These are phyloP conservation scores for Candida suzukii DNA, from an alignment of 805 yeast species.

Conservation along the genomic window DNA sequence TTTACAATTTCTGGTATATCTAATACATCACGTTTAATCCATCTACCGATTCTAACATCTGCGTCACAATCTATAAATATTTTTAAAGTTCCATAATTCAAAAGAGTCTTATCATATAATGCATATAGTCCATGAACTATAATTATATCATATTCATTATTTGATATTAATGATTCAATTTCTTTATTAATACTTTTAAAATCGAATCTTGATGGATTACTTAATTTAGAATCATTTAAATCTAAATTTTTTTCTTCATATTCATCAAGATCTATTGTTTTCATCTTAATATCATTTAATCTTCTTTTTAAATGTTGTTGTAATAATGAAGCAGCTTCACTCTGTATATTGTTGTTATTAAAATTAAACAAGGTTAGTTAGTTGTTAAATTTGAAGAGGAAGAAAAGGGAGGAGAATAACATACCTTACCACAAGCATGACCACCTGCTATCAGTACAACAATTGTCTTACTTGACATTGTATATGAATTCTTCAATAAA, in stretches of 20 bases:
- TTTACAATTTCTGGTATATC: constrained; percentile 5
- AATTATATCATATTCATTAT: constrained; percentile 23
- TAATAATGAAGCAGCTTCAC: constrained; percentile 15
- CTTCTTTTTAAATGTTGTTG: constrained; percentile 15
- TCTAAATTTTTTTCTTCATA: constrained; percentile 2
- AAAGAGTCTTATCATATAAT: constrained; percentile 51
- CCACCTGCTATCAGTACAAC: constrained; percentile 26
- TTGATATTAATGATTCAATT: constrained; percentile 7
- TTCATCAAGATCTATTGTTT: constrained; percentile 18
- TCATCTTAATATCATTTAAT: constrained; percentile 10
- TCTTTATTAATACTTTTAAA: constrained; percentile 22
- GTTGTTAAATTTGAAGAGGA: too few relatives aligned
- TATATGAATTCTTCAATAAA: too few relatives aligned
- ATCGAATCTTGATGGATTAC: constrained; percentile 35
- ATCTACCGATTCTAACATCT: constrained; percentile 75
- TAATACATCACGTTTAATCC: constrained; percentile 42
- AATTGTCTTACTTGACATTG: neutral
- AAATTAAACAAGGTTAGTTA: neutral
- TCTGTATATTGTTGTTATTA: constrained; percentile 15
- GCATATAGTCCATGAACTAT: constrained; percentile 79
- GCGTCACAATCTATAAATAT: constrained; percentile 81
- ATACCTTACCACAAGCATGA: constrained; percentile 28
- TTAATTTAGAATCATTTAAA: constrained; percentile 4
- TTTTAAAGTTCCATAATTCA: constrained; percentile 52
- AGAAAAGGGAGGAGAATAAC: too few relatives aligned